Percentiles rank a stretch among this genome's conserved stretches.
These are phyloP conservation scores for Helianthus tuberosus DNA, from an alignment of 129 eudicot species.

Conservation along the genomic window DNA sequence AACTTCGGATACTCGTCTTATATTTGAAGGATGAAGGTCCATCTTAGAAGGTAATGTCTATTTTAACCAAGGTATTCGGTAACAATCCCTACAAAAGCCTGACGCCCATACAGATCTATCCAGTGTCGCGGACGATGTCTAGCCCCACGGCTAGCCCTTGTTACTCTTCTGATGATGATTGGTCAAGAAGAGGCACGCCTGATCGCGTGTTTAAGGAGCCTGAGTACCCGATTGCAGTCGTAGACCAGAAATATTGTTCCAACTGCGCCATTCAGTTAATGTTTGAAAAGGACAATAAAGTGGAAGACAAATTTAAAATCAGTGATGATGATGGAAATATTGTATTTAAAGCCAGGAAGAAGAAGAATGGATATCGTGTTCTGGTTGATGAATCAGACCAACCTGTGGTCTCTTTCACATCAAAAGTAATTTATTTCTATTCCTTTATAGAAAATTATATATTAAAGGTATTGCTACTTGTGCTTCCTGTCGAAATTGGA, in stretches of 20 bases:
- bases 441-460: background rate
- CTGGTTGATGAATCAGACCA: conserved; percentile 31
- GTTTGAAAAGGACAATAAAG: conserved; percentile 31
- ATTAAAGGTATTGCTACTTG: no score
- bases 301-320: conserved; percentile 37
- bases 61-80: conserved; percentile 21
- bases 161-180: conserved; percentile 41
- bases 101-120: conserved; percentile 1
- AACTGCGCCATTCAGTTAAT: conserved; percentile 32
- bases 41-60: conserved; percentile 29
- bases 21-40: background rate
- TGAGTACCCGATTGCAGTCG: conserved; percentile 39
- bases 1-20: conserved; percentile 29
- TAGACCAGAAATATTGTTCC: conserved; percentile 42
- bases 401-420: conserved; percentile 32
- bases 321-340: conserved; percentile 36
- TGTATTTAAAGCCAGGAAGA: conserved; percentile 27
- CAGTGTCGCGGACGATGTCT: conserved; percentile 13
- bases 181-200: conserved; percentile 31
- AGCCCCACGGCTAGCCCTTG: conserved; percentile 40
- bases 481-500: no score
- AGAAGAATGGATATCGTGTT: conserved; percentile 31
- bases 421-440: conserved; percentile 30
- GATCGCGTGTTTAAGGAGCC: conserved; percentile 38
- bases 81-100: conserved; percentile 5